Evolutionary conservation across 2,329 filamentous ascomycete species (phyloP).

Genomic region (Pseudogymnoascus sp.): DNA sequence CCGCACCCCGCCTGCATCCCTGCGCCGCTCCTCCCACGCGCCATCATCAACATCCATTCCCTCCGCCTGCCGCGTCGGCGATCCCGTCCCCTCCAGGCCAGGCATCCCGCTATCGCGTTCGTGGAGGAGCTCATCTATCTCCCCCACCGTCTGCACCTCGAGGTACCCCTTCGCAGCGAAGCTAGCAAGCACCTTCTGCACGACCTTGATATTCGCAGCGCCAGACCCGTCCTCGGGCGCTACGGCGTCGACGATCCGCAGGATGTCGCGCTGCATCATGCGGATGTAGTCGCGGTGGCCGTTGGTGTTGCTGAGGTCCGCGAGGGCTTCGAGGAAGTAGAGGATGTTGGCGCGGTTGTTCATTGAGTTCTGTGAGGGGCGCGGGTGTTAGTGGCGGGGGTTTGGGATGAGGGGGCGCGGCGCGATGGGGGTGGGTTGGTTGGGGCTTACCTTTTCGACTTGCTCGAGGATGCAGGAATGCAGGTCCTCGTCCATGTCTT

Average conservation of each 20-base stretch:
- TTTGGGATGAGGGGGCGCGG: too few species aligned
- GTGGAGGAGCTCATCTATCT: constrained; percentile 77
- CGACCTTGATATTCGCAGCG: constrained; percentile 88
- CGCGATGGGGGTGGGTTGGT: not conserved
- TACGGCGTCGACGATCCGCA: constrained; percentile 85
- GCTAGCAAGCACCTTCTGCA: constrained; percentile 68
- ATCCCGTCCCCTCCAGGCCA: not conserved
- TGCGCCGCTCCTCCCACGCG: constrained; percentile 13
- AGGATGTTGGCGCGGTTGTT: constrained; percentile 97
- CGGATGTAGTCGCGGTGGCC: constrained; percentile 74
- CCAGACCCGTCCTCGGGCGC: constrained; percentile 80
- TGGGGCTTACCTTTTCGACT: constrained; percentile 62
- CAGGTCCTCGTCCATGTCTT: constrained; percentile 91
- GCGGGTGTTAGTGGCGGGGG: constrained; percentile 3
- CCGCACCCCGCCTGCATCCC: constrained; percentile 22
- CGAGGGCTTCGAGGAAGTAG: constrained; percentile 95
- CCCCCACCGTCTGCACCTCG: constrained; percentile 62
- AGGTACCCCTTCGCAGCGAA: constrained; percentile 67
- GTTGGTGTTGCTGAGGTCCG: constrained; percentile 60
- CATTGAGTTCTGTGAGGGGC: constrained; percentile 66
- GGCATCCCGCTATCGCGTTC: constrained; percentile 55
- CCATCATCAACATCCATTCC: not conserved
- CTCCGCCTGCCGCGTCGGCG: not conserved
- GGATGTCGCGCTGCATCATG: constrained; percentile 92
- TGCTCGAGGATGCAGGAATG: constrained; percentile 97